Percentiles rank a stretch among this genome's conserved stretches.
phyloP scores from a whole-genome alignment of 1,139 yeast genomes.

The Taphrina confusa region DNA sequence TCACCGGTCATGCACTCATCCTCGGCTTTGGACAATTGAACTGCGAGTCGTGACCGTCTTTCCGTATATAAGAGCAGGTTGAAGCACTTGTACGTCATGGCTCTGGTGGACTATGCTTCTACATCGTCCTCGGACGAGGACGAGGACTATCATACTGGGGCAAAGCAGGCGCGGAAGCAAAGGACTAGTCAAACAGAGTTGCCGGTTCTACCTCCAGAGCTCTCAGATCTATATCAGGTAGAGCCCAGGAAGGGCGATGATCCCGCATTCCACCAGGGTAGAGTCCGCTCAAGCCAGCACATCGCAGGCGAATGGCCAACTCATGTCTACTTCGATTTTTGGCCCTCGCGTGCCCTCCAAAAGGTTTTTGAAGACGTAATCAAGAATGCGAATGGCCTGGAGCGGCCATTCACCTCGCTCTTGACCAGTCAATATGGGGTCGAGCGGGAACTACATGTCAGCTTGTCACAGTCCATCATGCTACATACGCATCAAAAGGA shows the following conservation, averaged over 20 bases:
- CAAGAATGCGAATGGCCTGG: background rate
- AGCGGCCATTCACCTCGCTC: background rate
- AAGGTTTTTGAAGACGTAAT: background rate
- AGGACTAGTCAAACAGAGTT: background rate
- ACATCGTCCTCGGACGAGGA: conserved; percentile 11
- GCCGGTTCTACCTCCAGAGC: conserved; percentile 7
- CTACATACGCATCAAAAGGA: background rate
- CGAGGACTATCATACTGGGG: too few relatives aligned
- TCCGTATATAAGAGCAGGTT: too few relatives aligned
- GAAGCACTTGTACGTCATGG: too few relatives aligned
- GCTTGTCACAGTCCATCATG: background rate
- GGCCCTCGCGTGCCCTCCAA: background rate
- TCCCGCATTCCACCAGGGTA: conserved; percentile 29
- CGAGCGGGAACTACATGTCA: conserved; percentile 4
- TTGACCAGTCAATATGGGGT: conserved; percentile 1
- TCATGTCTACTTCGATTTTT: conserved; percentile 17
- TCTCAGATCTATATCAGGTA: conserved; percentile 17
- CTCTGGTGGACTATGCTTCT: background rate
- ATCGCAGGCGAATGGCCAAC: conserved; percentile 22
- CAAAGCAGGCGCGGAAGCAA: background rate
- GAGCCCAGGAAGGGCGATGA: conserved; percentile 25
- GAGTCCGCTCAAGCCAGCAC: conserved; percentile 3
- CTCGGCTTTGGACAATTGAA: too few relatives aligned
- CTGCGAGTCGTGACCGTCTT: too few relatives aligned
- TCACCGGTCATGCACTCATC: too few relatives aligned